Percentiles rank a stretch among this genome's conserved stretches.
phyloP scores from a whole-genome alignment of 208 protist genomes.

The Lotmaria passim region DNA sequence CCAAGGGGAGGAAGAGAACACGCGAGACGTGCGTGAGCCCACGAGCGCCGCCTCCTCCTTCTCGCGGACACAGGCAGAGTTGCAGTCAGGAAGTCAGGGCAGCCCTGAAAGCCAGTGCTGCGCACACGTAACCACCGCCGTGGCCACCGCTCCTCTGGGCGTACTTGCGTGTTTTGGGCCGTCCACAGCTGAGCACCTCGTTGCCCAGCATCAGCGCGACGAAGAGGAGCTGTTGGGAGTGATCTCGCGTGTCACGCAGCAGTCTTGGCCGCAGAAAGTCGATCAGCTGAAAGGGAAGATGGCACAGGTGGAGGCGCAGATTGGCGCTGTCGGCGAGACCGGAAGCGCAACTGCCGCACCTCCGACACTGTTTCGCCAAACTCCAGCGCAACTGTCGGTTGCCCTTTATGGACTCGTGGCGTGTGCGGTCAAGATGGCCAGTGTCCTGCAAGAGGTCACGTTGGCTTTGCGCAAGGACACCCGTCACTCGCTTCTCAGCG shows the following conservation, averaged over 20 bases:
- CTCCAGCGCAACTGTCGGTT: slow-evolving; percentile 21
- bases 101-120: too few relatives aligned
- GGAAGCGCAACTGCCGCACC: background rate
- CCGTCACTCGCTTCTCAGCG: slow-evolving; percentile 5
- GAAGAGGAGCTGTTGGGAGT: slow-evolving; percentile 48
- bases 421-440: slow-evolving; percentile 56
- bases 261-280: slow-evolving; percentile 55
- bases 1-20: slow-evolving; percentile 10
- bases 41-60: too few relatives aligned
- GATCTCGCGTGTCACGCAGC: slow-evolving; percentile 45
- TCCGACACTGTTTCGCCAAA: background rate
- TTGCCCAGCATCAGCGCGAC: slow-evolving; percentile 67
- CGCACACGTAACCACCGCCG: slow-evolving; percentile 14
- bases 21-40: too few relatives aligned
- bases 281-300: slow-evolving; percentile 30
- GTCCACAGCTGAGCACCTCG: slow-evolving; percentile 45
- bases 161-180: slow-evolving; percentile 54
- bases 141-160: slow-evolving; percentile 54
- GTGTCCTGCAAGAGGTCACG: slow-evolving; percentile 58
- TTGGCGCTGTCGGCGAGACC: background rate
- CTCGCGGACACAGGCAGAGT: background rate
- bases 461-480: slow-evolving; percentile 51
- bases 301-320: slow-evolving; percentile 11
- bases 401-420: slow-evolving; percentile 51
- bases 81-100: too few relatives aligned